A percentile compares a stretch with the other conserved stretches of the same genome.
phyloP scores from a whole-genome alignment of 139 green algal genomes.

The Astrephomene gubernaculifera region DNA sequence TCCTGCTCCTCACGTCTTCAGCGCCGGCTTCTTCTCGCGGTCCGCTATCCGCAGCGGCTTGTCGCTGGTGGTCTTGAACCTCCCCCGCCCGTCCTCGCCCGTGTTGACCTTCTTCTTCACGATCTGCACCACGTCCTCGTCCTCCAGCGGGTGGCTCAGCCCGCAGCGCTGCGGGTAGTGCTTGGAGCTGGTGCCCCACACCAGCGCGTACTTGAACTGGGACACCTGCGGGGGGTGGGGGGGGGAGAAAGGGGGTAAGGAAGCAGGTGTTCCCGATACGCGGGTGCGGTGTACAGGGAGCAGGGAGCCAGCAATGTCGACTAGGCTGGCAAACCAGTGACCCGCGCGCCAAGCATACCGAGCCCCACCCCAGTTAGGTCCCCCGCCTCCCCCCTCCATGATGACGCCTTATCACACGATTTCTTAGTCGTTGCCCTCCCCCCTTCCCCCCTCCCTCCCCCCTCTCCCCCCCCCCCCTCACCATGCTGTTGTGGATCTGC shows the following conservation, averaged over 20 bases:
- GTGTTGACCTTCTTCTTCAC: slow-evolving; percentile 94
- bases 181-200: slow-evolving; percentile 95
- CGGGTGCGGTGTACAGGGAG: neutral
- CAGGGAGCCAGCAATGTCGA: neutral
- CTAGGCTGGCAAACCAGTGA: too few species aligned
- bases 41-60: slow-evolving; percentile 89
- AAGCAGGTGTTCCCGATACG: neutral
- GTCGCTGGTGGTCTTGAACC: slow-evolving; percentile 80
- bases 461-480: slow-evolving; percentile 58
- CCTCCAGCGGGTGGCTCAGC: slow-evolving; percentile 58
- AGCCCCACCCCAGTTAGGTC: too few species aligned
- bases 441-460: neutral
- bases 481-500: slow-evolving; percentile 87
- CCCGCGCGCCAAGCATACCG: too few species aligned
- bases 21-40: slow-evolving; percentile 94
- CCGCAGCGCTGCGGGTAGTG: slow-evolving; percentile 94
- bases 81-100: slow-evolving; percentile 80
- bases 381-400: too few species aligned
- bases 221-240: slow-evolving; percentile 84
- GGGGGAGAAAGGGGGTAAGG: slow-evolving; percentile 50
- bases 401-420: too few species aligned
- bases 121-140: slow-evolving; percentile 93
- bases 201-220: slow-evolving; percentile 95
- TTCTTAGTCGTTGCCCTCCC: too few species aligned
- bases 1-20: slow-evolving; percentile 86